Percentiles rank a stretch among this genome's conserved stretches.
phyloP scores from a whole-genome alignment of 1,284 basidiomycete species.

The Heterobasidion irregulare region DNA sequence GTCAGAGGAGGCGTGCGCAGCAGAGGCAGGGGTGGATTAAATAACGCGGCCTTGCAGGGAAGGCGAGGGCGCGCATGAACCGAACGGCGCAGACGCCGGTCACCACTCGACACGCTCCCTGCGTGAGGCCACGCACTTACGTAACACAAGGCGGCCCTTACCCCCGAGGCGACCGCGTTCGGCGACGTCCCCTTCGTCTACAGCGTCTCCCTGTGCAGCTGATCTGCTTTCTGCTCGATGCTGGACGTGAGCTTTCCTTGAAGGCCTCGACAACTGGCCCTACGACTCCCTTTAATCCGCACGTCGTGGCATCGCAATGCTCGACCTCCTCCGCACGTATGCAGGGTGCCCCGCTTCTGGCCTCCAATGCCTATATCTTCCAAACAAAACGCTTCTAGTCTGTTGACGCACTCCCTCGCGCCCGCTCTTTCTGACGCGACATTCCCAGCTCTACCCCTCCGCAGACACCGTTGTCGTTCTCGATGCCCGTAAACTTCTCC shows the following conservation, averaged over 20 bases:
- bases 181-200: too few relatives aligned
- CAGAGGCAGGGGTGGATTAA: slow-evolving; percentile 1
- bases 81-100: not conserved
- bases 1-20: not conserved
- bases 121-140: too few relatives aligned
- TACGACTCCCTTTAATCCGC: too few relatives aligned
- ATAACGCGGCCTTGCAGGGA: not conserved
- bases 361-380: slow-evolving; percentile 48
- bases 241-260: not conserved
- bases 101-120: too few relatives aligned
- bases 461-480: slow-evolving; percentile 61
- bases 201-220: not conserved
- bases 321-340: slow-evolving; percentile 49
- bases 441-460: slow-evolving; percentile 56
- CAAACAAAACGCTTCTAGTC: slow-evolving; percentile 52
- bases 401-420: slow-evolving; percentile 8
- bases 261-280: not conserved
- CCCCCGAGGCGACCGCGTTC: too few relatives aligned
- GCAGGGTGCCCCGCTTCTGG: slow-evolving; percentile 48
- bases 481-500: slow-evolving; percentile 50
- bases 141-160: too few relatives aligned
- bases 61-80: not conserved
- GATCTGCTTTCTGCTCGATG: not conserved
- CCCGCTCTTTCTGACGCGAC: not conserved
- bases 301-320: slow-evolving; percentile 28